Evolutionary conservation across 495 filamentous ascomycete genomes (phyloP).

Genomic region (Penicillium taxi): DNA sequence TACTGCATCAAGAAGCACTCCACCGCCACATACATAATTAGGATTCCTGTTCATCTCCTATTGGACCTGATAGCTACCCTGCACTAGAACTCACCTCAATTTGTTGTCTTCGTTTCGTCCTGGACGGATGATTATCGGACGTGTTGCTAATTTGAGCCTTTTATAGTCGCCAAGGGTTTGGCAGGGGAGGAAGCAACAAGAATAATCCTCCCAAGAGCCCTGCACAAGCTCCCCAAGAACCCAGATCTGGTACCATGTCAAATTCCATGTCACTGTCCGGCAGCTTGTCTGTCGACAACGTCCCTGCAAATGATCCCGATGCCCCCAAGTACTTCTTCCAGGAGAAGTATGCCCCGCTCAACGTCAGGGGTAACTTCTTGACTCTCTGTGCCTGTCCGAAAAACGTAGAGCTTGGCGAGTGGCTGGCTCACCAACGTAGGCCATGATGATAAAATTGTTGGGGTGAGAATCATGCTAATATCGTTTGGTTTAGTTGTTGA

Average conservation of each 20-base stretch:
- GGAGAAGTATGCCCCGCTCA: conserved; percentile 71
- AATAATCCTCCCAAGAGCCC: conserved; percentile 43
- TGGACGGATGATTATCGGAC: background rate
- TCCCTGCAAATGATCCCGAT: conserved; percentile 45
- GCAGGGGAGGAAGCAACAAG: conserved; percentile 46
- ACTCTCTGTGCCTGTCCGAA: conserved; percentile 83
- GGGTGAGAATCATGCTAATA: conserved; percentile 13
- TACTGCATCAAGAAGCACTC: conserved; percentile 16
- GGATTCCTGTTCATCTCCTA: no score
- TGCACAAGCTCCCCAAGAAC: conserved; percentile 42
- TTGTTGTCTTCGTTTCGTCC: background rate
- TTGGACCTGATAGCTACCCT: conserved; percentile 7
- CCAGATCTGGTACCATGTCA: conserved; percentile 41
- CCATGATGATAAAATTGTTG: background rate
- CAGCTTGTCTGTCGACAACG: conserved; percentile 44
- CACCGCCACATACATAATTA: conserved; percentile 19
- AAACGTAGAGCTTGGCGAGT: conserved; percentile 84
- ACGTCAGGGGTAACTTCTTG: conserved; percentile 95
- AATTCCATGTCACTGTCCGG: conserved; percentile 51
- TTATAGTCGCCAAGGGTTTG: conserved; percentile 45
- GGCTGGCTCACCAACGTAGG: conserved; percentile 89
- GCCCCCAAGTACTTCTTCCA: conserved; percentile 64
- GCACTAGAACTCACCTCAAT: conserved; percentile 1
- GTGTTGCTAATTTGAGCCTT: conserved; percentile 36
- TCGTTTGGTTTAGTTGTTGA: conserved; percentile 59